Evolutionary conservation across 2,329 filamentous ascomycete genomes (phyloP).

Genomic region (Chalara sp.): DNA sequence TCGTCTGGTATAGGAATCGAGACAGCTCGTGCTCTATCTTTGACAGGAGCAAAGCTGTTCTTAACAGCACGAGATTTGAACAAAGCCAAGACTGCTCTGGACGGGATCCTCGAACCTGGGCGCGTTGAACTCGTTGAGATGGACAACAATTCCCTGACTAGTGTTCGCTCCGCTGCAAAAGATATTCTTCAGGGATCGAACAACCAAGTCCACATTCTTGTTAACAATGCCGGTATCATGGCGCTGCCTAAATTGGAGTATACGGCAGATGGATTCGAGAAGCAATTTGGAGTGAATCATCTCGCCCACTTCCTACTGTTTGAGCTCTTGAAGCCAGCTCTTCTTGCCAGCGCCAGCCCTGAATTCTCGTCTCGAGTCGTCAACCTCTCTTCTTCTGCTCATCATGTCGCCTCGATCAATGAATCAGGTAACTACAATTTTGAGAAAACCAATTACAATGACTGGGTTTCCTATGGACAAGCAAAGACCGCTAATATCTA

Average conservation of each 20-base stretch:
- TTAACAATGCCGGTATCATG: slow-evolving; percentile 15
- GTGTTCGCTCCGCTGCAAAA: slow-evolving; percentile 22
- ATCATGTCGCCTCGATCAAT: slow-evolving; percentile 36
- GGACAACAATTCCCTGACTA: slow-evolving; percentile 12
- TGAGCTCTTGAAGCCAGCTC: slow-evolving; percentile 35
- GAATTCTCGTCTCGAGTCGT: slow-evolving; percentile 40
- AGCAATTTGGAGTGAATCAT: slow-evolving; percentile 46
- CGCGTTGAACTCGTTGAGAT: not conserved
- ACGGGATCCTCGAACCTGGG: not conserved
- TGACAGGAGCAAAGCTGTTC: not conserved
- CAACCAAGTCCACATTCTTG: slow-evolving; percentile 20
- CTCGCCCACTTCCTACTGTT: slow-evolving; percentile 46
- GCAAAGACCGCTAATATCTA: slow-evolving; percentile 39
- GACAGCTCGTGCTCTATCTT: not conserved
- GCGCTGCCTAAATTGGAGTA: slow-evolving; percentile 10
- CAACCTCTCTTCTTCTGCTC: slow-evolving; percentile 34
- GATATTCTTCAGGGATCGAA: slow-evolving; percentile 20
- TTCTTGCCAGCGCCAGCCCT: slow-evolving; percentile 32
- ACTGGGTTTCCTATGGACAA: slow-evolving; percentile 32
- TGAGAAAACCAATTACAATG: slow-evolving; percentile 29
- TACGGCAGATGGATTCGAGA: slow-evolving; percentile 41
- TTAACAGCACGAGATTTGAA: not conserved
- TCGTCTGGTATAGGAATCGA: not conserved
- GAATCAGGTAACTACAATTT: slow-evolving; percentile 17
- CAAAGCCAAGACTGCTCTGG: not conserved